phyloP scores from a whole-genome alignment of 2,329 filamentous ascomycete species.

The Claviceps fusiformis region DNA sequence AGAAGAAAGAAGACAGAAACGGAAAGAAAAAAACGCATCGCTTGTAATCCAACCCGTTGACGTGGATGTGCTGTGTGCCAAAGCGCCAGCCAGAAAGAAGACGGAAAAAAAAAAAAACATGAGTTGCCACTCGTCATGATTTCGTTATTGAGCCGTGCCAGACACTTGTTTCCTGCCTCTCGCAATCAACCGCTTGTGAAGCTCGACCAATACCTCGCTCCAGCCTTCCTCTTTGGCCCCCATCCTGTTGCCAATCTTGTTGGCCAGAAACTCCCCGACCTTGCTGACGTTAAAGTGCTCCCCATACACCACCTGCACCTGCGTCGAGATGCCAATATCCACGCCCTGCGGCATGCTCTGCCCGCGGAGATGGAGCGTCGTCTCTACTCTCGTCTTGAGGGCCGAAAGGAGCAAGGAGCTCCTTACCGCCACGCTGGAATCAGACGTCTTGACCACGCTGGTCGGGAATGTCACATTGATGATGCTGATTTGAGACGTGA shows the following conservation, averaged over 20 bases:
- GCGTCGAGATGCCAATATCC: slow-evolving; percentile 38
- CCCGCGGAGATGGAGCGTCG: slow-evolving; percentile 42
- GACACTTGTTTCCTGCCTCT: slow-evolving; percentile 34
- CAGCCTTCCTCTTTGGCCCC: slow-evolving; percentile 28
- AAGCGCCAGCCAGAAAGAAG: slow-evolving; percentile 6
- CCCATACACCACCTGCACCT: slow-evolving; percentile 58
- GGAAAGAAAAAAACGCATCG: not conserved
- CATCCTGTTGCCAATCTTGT: slow-evolving; percentile 32
- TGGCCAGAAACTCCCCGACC: slow-evolving; percentile 56
- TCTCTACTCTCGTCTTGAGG: slow-evolving; percentile 55
- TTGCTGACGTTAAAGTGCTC: slow-evolving; percentile 65
- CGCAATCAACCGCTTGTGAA: slow-evolving; percentile 41
- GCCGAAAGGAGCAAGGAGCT: slow-evolving; percentile 48
- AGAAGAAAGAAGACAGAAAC: not conserved
- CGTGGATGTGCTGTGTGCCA: not conserved
- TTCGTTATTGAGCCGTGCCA: slow-evolving; percentile 13
- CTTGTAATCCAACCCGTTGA: not conserved
- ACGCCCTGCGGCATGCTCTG: slow-evolving; percentile 33
- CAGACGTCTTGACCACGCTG: slow-evolving; percentile 46
- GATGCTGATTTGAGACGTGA: slow-evolving; percentile 46
- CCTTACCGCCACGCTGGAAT: slow-evolving; percentile 49
- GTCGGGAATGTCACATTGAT: slow-evolving; percentile 54
- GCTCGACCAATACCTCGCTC: slow-evolving; percentile 41
- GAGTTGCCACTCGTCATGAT: slow-evolving; percentile 12
- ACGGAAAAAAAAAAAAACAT: not conserved